Conservation (phyloP, 2,329 filamentous ascomycete species). For the Fusarium sp. region DNA sequence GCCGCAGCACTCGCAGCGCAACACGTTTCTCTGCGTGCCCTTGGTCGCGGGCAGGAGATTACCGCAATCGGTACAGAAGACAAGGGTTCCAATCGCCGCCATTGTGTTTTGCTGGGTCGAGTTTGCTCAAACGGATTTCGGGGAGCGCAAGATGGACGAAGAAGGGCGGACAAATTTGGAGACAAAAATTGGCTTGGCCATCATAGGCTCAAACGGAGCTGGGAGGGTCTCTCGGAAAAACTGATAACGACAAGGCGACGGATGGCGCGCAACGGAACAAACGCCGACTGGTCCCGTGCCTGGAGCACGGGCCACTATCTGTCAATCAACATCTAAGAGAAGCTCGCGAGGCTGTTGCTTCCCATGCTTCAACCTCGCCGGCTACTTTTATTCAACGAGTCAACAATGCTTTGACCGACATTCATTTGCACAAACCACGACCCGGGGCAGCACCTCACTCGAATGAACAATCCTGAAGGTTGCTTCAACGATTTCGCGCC, state of each 20-base stretch:
- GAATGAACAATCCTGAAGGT: neutral
- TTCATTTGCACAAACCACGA: constrained; percentile 22
- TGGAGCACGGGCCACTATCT: constrained; percentile 35
- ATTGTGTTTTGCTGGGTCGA: constrained; percentile 61
- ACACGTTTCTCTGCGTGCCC: constrained; percentile 78
- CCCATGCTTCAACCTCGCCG: constrained; percentile 38
- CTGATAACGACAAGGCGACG: constrained; percentile 42
- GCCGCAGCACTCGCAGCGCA: constrained; percentile 89
- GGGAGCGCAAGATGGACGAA: constrained; percentile 13
- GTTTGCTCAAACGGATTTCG: constrained; percentile 3
- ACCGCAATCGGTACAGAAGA: constrained; percentile 94
- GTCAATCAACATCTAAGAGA: constrained; percentile 37
- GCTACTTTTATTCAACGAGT: constrained; percentile 26
- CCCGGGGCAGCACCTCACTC: constrained; percentile 1
- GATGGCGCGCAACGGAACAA: constrained; percentile 41
- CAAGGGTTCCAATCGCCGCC: constrained; percentile 89
- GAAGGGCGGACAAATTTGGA: constrained; percentile 28
- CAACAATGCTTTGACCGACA: constrained; percentile 42
- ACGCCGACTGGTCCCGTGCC: constrained; percentile 38
- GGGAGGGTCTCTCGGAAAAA: constrained; percentile 48
- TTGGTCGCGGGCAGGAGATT: constrained; percentile 87
- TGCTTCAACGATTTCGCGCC: constrained; percentile 12
- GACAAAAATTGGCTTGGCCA: constrained; percentile 44
- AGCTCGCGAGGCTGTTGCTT: constrained; percentile 44
- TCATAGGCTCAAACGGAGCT: constrained; percentile 36